Conservation (phyloP, 2,329 filamentous ascomycete species). For the Fusarium brevicatenulatum region DNA sequence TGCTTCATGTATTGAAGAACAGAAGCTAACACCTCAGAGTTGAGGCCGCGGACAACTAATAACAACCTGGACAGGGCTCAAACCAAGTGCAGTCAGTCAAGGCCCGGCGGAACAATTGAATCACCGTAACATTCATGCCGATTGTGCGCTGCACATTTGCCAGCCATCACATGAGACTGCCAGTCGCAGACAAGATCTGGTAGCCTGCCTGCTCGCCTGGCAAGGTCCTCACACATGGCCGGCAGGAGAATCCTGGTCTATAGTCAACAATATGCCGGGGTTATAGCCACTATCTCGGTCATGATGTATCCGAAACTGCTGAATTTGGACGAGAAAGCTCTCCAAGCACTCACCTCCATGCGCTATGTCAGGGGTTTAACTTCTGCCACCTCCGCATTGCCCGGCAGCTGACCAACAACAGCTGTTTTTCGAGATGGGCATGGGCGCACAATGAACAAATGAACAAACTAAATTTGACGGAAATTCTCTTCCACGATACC, state of each 20-base stretch:
- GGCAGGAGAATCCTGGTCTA: slow-evolving; percentile 10
- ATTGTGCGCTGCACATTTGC: neutral
- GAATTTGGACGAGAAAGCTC: slow-evolving; percentile 18
- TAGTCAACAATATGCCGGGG: slow-evolving; percentile 23
- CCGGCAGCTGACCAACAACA: slow-evolving; percentile 21
- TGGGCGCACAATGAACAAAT: slow-evolving; percentile 25
- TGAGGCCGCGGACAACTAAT: neutral
- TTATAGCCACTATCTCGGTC: slow-evolving; percentile 13
- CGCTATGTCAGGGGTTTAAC: slow-evolving; percentile 21
- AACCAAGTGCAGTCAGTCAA: neutral
- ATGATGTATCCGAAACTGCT: slow-evolving; percentile 27
- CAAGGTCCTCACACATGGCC: slow-evolving; percentile 3
- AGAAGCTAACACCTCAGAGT: neutral
- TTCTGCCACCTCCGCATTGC: slow-evolving; percentile 16
- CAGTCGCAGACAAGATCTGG: slow-evolving; percentile 19
- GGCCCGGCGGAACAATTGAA: neutral
- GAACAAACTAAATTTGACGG: slow-evolving; percentile 18
- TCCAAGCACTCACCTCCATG: slow-evolving; percentile 12
- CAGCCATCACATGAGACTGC: slow-evolving; percentile 29
- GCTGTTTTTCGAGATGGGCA: slow-evolving; percentile 4
- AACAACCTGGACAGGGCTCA: neutral
- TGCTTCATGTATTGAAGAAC: neutral
- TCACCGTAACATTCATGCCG: neutral
- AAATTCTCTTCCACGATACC: slow-evolving; percentile 4
- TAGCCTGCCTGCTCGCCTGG: neutral